Evolutionary conservation across 441 rosid species (phyloP).

Genomic region (Mallotus japonicus): DNA sequence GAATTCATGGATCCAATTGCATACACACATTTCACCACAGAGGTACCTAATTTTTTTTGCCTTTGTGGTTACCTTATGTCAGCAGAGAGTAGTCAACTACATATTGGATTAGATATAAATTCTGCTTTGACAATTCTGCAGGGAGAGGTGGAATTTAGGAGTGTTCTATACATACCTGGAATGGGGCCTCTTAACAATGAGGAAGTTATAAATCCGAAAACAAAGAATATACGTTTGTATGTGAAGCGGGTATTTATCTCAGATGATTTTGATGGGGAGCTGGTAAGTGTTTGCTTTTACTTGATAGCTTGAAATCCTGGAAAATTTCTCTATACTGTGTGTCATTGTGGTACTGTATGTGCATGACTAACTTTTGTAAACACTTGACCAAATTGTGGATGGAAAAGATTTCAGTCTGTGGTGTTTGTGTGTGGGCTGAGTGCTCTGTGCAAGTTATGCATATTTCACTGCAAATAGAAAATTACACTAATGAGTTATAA

Average conservation of each 20-base stretch:
- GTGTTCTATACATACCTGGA: conserved; percentile 90
- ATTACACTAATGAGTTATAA: not conserved
- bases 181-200: conserved; percentile 98
- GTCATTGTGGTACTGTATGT: not conserved
- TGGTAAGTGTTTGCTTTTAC: conserved; percentile 51
- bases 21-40: conserved; percentile 82
- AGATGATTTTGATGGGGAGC: conserved; percentile 99
- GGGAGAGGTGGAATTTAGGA: conserved; percentile 99
- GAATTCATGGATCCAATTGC: conserved; percentile 93
- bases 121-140: conserved; percentile 28
- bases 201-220: conserved; percentile 77
- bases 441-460: not conserved
- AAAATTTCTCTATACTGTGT: not conserved
- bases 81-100: not conserved
- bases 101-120: conserved; percentile 16
- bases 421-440: not conserved
- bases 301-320: conserved; percentile 5
- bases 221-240: conserved; percentile 82
- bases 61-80: not conserved
- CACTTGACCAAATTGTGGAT: not conserved
- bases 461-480: not conserved
- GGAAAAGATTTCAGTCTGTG: not conserved
- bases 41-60: conserved; percentile 41
- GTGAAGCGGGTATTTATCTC: conserved; percentile 98
- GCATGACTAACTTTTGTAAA: not conserved